A percentile compares a stretch with the other conserved stretches of the same genome.
These are phyloP conservation scores for Groenewaldozyma sp. DNA, from an alignment of 1,139 yeast species.

Conservation along the genomic window DNA sequence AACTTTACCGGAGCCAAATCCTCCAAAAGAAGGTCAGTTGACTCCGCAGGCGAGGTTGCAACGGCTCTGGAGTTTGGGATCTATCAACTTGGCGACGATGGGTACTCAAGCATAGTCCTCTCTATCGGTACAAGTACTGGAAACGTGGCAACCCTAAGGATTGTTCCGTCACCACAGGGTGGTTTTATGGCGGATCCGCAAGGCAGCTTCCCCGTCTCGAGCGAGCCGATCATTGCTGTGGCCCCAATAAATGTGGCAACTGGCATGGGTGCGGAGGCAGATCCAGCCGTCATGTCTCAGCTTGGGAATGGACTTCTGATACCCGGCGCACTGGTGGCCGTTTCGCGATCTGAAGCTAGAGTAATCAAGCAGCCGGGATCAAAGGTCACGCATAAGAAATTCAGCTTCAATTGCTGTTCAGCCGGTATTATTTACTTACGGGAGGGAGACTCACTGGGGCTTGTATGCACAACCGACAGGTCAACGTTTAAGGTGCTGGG, in stretches of 20 bases:
- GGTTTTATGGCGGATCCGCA: slow-evolving; percentile 55
- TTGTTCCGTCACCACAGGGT: slow-evolving; percentile 61
- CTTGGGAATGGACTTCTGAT: slow-evolving; percentile 54
- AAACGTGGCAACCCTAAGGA: slow-evolving; percentile 55
- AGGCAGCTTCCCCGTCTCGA: slow-evolving; percentile 40
- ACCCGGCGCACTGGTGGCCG: slow-evolving; percentile 53
- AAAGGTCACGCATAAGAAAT: slow-evolving; percentile 43
- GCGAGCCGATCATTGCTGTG: slow-evolving; percentile 44
- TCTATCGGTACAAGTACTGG: slow-evolving; percentile 78
- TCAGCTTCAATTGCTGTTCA: slow-evolving; percentile 36
- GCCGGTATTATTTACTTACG: slow-evolving; percentile 47
- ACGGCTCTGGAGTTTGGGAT: slow-evolving; percentile 67
- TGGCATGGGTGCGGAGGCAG: slow-evolving; percentile 62
- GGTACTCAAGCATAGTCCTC: slow-evolving; percentile 61
- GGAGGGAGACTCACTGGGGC: slow-evolving; percentile 35
- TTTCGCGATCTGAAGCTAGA: slow-evolving; percentile 56
- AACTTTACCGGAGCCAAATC: slow-evolving; percentile 7
- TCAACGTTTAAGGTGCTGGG: slow-evolving; percentile 39
- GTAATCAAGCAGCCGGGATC: slow-evolving; percentile 50
- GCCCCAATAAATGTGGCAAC: slow-evolving; percentile 46
- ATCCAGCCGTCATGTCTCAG: slow-evolving; percentile 47
- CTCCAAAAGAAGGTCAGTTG: slow-evolving; percentile 13
- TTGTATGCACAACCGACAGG: slow-evolving; percentile 32
- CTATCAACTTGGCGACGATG: slow-evolving; percentile 52
- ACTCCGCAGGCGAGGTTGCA: slow-evolving; percentile 28